A percentile compares a stretch with the other conserved stretches of the same genome.
Evolutionary conservation across 139 green algal genomes (phyloP).

Genomic region (Asterochloris sp.): DNA sequence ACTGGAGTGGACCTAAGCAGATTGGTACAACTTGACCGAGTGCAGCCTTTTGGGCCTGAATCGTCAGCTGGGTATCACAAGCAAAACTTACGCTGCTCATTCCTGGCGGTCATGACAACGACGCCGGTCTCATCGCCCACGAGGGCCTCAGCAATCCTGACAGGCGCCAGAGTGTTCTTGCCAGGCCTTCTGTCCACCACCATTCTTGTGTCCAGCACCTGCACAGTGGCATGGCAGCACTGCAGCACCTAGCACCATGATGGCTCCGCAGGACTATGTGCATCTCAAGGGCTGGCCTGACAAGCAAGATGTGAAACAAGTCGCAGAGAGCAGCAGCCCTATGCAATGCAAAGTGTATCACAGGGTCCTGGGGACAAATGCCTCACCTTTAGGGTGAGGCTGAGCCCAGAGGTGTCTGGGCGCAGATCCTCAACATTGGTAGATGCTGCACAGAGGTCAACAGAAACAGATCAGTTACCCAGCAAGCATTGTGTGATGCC

Average conservation of each 20-base stretch:
- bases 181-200: constrained; percentile 54
- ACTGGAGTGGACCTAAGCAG: not conserved
- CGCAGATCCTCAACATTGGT: constrained; percentile 55
- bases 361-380: not conserved
- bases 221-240: constrained; percentile 3
- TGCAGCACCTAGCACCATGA: not conserved
- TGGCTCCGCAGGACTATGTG: not conserved
- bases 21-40: too few species aligned
- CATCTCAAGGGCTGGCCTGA: not conserved
- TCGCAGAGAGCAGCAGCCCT: not conserved
- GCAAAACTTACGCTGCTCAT: constrained; percentile 70
- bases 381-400: constrained; percentile 70
- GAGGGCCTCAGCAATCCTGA: constrained; percentile 77
- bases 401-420: constrained; percentile 66
- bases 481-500: too few species aligned
- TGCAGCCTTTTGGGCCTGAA: too few species aligned
- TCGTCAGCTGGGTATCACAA: too few species aligned
- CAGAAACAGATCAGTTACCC: too few species aligned
- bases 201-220: constrained; percentile 71
- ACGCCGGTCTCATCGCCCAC: constrained; percentile 81
- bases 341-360: not conserved
- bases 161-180: constrained; percentile 32
- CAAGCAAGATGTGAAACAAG: not conserved
- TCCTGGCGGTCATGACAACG: constrained; percentile 78
- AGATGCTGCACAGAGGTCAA: constrained; percentile 33